A percentile compares a stretch with the other conserved stretches of the same genome.
These are phyloP conservation scores for Cyberlindnera americana DNA, from an alignment of 805 yeast genomes.

Conservation along the genomic window DNA sequence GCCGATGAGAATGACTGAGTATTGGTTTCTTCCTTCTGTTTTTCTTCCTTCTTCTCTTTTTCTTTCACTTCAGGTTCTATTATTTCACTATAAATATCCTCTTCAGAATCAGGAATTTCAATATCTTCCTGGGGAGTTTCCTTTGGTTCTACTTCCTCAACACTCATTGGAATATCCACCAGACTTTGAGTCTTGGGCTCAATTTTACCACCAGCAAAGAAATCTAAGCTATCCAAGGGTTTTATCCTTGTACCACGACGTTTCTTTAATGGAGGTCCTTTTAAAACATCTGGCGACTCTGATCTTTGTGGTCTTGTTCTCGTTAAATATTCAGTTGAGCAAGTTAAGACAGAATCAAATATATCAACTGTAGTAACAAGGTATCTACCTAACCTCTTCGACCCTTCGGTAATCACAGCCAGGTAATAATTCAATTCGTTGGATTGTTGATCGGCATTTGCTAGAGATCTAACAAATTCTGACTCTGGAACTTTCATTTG, in stretches of 20 bases:
- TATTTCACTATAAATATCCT: not conserved
- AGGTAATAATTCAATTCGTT: slow-evolving; percentile 3
- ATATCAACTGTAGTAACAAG: slow-evolving; percentile 28
- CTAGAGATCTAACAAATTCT: slow-evolving; percentile 4
- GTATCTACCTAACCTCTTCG: slow-evolving; percentile 17
- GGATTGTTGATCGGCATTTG: not conserved
- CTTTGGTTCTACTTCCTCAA: not conserved
- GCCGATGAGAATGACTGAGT: slow-evolving; percentile 18
- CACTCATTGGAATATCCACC: not conserved
- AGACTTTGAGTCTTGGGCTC: too few species aligned
- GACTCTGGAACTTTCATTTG: slow-evolving; percentile 1
- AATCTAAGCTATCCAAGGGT: slow-evolving; percentile 34
- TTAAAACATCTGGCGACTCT: not conserved
- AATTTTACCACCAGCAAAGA: slow-evolving; percentile 33
- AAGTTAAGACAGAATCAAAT: slow-evolving; percentile 23
- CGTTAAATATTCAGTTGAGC: slow-evolving; percentile 13
- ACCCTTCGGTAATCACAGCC: slow-evolving; percentile 4
- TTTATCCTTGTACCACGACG: slow-evolving; percentile 23
- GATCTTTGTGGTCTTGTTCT: slow-evolving; percentile 14
- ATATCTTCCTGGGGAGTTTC: not conserved
- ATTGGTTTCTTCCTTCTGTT: not conserved
- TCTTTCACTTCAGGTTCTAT: slow-evolving; percentile 1
- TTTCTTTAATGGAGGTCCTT: slow-evolving; percentile 13
- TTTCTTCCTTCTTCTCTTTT: too few species aligned
- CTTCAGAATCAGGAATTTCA: too few species aligned